Evolutionary conservation across 257 asterid genomes (phyloP), one percentile per base, ranked within the genome.

Genomic region (Pogostemon cablin): DNA sequence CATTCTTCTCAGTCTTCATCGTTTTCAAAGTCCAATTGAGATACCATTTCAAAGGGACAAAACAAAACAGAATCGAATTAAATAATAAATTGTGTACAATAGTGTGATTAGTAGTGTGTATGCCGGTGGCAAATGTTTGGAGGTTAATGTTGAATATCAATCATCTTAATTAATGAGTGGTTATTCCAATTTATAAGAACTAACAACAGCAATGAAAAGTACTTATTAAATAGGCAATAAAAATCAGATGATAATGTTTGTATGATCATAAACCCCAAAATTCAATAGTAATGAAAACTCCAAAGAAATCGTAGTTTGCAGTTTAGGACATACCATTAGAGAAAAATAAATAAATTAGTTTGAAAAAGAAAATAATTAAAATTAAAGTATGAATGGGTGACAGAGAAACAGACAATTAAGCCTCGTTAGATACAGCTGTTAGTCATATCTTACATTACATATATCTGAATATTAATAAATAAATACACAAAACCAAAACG

Each of bases 371-470:
- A 20, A 75, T 17, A 1, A 43, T 5, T 43, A 35, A 67, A 42
- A 15, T 9, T 2, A 34, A 35, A 62, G 20, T 48, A 68, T 69
- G 3, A 75, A 68, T 75, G 79, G 79, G 52, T 34, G 75, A 69
- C 79, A 75, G 79, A 52, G 68, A 62, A 75, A 52, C 54, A 53
- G 20, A 69, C 71, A 68, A 43, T 42, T 6, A 62, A 6, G 61
- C 35, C 7, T 62, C 54, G 79, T 75, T 75, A 75, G 53, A 68
- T 69, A 56, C 79, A 75, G 75, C 79, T 75, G 79, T 62, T 75
- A 10, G 65, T 68, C 79, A 75, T 53, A 15, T 53, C 48, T 41
- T 66, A 2, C 1, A 15, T 15, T 15, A 15, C 3, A 37, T 59
- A 69, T 52, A 55, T 62, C 75, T 11, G 25, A 9, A 7, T 15